Percentiles rank a stretch among this genome's conserved stretches.
Conservation (phyloP, 805 yeast species). For the Pichia membranifaciens region DNA sequence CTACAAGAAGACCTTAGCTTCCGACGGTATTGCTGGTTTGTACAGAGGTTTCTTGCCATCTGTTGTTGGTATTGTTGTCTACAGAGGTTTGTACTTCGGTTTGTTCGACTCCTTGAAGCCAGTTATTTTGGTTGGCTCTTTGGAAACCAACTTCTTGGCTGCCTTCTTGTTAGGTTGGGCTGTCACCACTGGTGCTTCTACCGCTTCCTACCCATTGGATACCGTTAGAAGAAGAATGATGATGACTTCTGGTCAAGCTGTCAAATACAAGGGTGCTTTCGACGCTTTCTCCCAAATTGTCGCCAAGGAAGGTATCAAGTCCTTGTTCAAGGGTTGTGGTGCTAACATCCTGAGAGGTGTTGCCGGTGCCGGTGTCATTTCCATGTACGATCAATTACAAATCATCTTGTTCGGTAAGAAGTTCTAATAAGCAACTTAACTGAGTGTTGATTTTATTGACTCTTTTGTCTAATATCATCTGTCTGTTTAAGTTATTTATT, state of each 20-base stretch:
- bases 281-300: conserved; percentile 89
- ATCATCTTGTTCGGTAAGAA: conserved; percentile 93
- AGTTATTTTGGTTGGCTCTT: conserved; percentile 85
- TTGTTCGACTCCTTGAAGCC: conserved; percentile 95
- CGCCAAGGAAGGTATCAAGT: conserved; percentile 89
- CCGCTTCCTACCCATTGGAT: conserved; percentile 98
- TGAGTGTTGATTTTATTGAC: neutral
- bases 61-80: conserved; percentile 93
- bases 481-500: conserved; percentile 4
- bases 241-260: conserved; percentile 99
- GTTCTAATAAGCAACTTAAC: conserved; percentile 52
- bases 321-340: conserved; percentile 98
- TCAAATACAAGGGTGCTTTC: conserved; percentile 90
- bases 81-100: conserved; percentile 99
- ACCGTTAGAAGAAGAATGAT: conserved; percentile 99
- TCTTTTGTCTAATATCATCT: neutral
- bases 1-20: conserved; percentile 88
- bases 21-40: conserved; percentile 97
- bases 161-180: conserved; percentile 96
- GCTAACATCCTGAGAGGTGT: conserved; percentile 99
- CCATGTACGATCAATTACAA: conserved; percentile 96
- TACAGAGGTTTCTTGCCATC: conserved; percentile 99
- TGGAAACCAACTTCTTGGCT: conserved; percentile 92
- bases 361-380: conserved; percentile 99
- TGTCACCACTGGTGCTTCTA: conserved; percentile 97